Evolutionary conservation across 345 rosid genomes (phyloP).

Genomic region (Microthlaspi erraticum): DNA sequence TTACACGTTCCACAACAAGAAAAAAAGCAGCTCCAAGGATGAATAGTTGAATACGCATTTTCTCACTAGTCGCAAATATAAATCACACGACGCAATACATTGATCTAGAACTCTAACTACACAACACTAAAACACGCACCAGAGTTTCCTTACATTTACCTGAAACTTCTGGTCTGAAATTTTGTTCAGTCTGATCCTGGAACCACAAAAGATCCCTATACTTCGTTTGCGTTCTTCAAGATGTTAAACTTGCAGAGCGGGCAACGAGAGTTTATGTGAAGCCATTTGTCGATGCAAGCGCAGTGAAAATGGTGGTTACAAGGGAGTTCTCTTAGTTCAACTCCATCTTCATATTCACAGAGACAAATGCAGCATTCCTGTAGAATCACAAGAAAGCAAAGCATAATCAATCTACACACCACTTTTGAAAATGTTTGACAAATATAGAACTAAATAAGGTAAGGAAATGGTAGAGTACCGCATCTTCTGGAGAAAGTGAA

Average conservation of each 20-base stretch:
- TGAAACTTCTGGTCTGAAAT: conserved; percentile 23
- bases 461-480: conserved; percentile 48
- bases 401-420: neutral
- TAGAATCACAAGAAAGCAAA: conserved; percentile 6
- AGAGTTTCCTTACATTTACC: conserved; percentile 31
- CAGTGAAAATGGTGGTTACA: conserved; percentile 95
- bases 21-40: conserved; percentile 2
- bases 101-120: conserved; percentile 23
- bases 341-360: conserved; percentile 84
- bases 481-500: conserved; percentile 68
- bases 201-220: conserved; percentile 45
- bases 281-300: conserved; percentile 93
- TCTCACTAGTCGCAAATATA: neutral
- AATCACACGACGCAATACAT: conserved; percentile 13
- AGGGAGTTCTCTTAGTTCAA: conserved; percentile 90
- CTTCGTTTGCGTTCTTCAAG: conserved; percentile 77
- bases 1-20: conserved; percentile 18
- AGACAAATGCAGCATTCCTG: conserved; percentile 99
- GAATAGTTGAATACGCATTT: conserved; percentile 15
- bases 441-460: neutral
- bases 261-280: conserved; percentile 82
- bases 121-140: conserved; percentile 31
- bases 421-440: neutral
- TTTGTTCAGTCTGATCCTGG: conserved; percentile 1
- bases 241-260: conserved; percentile 97